These are phyloP conservation scores for Sporisorium graminicola DNA, from an alignment of 1,284 basidiomycete species.

Conservation along the genomic window DNA sequence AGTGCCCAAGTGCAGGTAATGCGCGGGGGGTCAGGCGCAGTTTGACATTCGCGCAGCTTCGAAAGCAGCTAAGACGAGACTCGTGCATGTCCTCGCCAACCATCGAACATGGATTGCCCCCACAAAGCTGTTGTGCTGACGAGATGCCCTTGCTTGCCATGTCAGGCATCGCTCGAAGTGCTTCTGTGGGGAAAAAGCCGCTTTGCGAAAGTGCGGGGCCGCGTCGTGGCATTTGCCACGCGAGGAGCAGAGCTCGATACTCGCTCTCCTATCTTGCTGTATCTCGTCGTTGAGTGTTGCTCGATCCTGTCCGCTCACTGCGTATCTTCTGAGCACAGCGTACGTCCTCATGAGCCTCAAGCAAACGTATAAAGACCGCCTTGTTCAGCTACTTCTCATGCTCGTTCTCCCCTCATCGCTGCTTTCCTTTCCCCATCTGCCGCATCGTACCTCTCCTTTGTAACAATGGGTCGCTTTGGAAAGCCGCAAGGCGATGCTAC, in stretches of 20 bases:
- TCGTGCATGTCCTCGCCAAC: neutral
- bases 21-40: neutral
- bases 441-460: no score
- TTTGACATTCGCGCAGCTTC: no score
- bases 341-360: no score
- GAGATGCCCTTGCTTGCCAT: neutral
- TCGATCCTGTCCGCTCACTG: no score
- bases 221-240: no score
- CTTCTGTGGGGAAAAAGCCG: slow-evolving; percentile 19
- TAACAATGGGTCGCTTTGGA: slow-evolving; percentile 29
- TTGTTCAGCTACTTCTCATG: neutral
- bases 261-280: neutral
- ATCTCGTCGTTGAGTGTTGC: neutral
- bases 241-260: no score
- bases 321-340: no score
- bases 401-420: neutral
- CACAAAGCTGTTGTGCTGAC: neutral
- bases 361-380: slow-evolving; percentile 9
- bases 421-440: no score
- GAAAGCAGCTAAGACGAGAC: no score
- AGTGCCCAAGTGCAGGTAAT: neutral
- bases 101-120: neutral
- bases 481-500: slow-evolving; percentile 31
- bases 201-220: slow-evolving; percentile 24
- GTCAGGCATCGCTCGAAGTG: neutral